Conservation (phyloP, 2,329 filamentous ascomycete species). For the Periconia macrospinosa region DNA sequence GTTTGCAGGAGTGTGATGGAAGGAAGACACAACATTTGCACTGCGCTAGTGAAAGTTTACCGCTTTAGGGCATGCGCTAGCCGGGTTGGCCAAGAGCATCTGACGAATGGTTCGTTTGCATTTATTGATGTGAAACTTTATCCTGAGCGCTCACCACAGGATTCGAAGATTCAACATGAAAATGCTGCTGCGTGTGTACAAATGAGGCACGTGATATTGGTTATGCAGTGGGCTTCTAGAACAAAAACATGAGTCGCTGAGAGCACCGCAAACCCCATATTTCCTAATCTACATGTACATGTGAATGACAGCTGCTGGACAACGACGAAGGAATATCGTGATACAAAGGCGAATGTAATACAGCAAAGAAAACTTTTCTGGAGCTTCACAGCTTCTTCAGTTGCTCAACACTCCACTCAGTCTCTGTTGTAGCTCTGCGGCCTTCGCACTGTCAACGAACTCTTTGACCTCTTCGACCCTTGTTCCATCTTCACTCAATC, state of each 20-base stretch:
- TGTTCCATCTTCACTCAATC: constrained; percentile 23
- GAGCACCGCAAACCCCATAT: neutral
- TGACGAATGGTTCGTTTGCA: too few species aligned
- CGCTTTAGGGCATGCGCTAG: neutral
- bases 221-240: neutral
- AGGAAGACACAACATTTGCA: too few species aligned
- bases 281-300: neutral
- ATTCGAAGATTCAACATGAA: neutral
- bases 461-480: constrained; percentile 33
- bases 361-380: neutral
- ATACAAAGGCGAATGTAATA: neutral
- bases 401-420: constrained; percentile 39
- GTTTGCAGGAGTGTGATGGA: neutral
- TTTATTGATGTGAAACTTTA: neutral
- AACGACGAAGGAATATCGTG: too few species aligned
- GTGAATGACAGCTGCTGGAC: too few species aligned
- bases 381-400: neutral
- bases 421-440: constrained; percentile 39
- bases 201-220: neutral
- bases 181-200: neutral
- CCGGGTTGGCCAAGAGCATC: neutral
- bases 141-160: neutral
- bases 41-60: constrained; percentile 12
- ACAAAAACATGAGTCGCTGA: neutral
- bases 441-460: constrained; percentile 48